Evolutionary conservation across 352 stramenopile genomes (phyloP), one percentile per base, ranked within the genome.

Genomic region (Phytophthora citrophthora): DNA sequence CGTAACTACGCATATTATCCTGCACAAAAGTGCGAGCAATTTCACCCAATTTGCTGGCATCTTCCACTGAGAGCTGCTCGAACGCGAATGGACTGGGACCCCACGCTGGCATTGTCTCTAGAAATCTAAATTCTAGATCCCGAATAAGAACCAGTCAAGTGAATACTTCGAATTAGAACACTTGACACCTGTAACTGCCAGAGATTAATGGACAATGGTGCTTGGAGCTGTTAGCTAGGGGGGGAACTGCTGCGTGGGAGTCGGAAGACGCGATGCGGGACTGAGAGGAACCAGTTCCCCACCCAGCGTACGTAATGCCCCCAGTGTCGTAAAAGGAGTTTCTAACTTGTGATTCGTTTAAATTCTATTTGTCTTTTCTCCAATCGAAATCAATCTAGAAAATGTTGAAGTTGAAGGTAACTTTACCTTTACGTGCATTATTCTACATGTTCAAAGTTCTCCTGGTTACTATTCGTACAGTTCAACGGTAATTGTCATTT

Each of bases 1-100:
- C 65, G 32, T 73, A 77, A 41, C 64, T 72, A 27, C 27, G 56
- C 32, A 74, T 54, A 26, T 61, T 46, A 23, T 74, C 68, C 26
- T 64, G 40, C 16, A 75, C 65, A 39, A 77, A 74, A 20, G 70
- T 53, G 16, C 70, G 51, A n/a, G 66, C 70, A 38, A 74, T 70
- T 23, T 77, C 61, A 24, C 59, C 61, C 46, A 75, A 27, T 16
- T 63, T 63, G 34, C 24, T 41, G 3, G 57, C 70, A 45, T 77
- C 57, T 1, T 66, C 64, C 9, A 66, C 51, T n/a, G 60, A 72
- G 8, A 77, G 58, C 40, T 62, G 60, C 41, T 75, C 49, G 32
- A 53, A 48, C 7, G 43, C 65, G 46, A 77, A 77, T 40, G 70
- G 70, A 65, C 58, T 77, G 4, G 62, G 44, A 59, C 65, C 69